Evolutionary conservation across 768 basidiomycete species (phyloP).

Genomic region (Russula olivacea): DNA sequence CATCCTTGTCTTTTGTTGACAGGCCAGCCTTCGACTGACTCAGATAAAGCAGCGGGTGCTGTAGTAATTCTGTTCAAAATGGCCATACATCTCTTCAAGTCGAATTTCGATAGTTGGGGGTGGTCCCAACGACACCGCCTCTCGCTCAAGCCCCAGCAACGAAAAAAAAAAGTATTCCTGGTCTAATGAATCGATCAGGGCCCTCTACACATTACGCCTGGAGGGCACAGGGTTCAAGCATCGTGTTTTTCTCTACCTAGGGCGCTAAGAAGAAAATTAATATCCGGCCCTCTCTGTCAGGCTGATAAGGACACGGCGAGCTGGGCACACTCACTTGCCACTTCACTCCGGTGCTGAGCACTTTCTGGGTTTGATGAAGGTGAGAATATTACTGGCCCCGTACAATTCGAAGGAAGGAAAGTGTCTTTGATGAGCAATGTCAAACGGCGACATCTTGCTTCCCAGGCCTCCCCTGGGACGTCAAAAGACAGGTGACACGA

Average conservation of each 20-base stretch:
- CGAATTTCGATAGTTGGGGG: background rate
- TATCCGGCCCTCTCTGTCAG: background rate
- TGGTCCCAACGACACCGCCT: background rate
- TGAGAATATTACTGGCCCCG: background rate
- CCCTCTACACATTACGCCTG: background rate
- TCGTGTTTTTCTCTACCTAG: background rate
- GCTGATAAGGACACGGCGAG: background rate
- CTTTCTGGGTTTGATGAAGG: background rate
- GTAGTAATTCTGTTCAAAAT: background rate
- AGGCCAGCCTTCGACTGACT: background rate
- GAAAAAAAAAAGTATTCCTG: background rate
- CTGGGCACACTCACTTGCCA: background rate
- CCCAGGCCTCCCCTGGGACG: background rate
- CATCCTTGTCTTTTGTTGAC: background rate
- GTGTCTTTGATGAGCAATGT: background rate
- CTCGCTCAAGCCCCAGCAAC: background rate
- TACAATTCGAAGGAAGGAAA: background rate
- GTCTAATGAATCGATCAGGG: background rate
- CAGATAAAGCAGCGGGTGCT: background rate
- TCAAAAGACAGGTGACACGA: background rate
- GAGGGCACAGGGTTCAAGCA: background rate
- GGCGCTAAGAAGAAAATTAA: background rate
- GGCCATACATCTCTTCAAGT: background rate
- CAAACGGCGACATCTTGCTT: background rate
- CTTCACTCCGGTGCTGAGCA: background rate